Percentiles rank a stretch among this genome's conserved stretches.
Conservation (phyloP, 352 stramenopile species). For the Phytopythium litorale region DNA sequence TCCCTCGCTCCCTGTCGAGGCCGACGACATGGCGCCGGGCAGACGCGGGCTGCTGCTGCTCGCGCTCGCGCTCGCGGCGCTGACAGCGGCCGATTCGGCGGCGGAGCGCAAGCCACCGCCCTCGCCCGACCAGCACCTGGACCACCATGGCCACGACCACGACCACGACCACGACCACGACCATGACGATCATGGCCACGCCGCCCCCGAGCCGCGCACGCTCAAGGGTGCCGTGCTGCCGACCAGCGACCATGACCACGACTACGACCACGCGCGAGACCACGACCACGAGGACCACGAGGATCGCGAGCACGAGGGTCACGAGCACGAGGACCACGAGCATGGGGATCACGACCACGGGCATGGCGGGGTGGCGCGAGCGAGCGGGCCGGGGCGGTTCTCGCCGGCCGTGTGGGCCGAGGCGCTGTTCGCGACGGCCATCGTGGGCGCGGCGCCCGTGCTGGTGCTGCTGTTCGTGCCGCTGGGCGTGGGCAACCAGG, state of each 20-base stretch:
- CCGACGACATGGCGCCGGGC: background rate
- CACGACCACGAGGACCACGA: slow-evolving; percentile 9
- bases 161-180: slow-evolving; percentile 24
- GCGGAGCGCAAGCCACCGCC: slow-evolving; percentile 2
- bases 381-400: slow-evolving; percentile 24
- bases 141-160: slow-evolving; percentile 22
- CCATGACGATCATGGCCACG: slow-evolving; percentile 19
- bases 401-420: slow-evolving; percentile 48
- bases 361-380: slow-evolving; percentile 1
- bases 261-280: no score
- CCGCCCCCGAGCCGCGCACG: slow-evolving; percentile 2
- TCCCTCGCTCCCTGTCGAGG: background rate
- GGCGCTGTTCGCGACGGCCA: slow-evolving; percentile 62
- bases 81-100: background rate
- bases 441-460: slow-evolving; percentile 70
- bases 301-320: slow-evolving; percentile 13
- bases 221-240: background rate
- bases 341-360: slow-evolving; percentile 18
- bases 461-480: slow-evolving; percentile 68
- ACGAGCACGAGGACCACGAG: slow-evolving; percentile 15
- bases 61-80: slow-evolving; percentile 1
- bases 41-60: slow-evolving; percentile 3
- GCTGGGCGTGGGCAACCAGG: slow-evolving; percentile 45
- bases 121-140: slow-evolving; percentile 2
- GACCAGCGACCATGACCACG: background rate